A percentile compares a stretch with the other conserved stretches of the same genome.
These are phyloP conservation scores for Rosa multiflora DNA, from an alignment of 306 rosid genomes.

Conservation along the genomic window DNA sequence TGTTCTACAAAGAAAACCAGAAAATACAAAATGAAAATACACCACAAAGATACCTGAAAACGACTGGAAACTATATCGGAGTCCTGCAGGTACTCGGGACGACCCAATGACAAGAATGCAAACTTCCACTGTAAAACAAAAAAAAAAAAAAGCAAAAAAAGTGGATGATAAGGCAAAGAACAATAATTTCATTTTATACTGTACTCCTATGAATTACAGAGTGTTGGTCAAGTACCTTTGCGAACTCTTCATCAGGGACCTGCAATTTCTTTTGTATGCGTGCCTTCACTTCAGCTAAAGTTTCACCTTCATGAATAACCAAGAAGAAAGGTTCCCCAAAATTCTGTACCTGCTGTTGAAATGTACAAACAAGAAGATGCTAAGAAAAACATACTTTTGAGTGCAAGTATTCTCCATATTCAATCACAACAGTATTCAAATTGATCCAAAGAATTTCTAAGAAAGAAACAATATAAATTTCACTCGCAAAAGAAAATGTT, in stretches of 20 bases:
- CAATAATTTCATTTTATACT: neutral
- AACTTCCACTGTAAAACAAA: constrained; percentile 71
- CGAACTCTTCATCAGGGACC: constrained; percentile 83
- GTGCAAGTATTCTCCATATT: neutral
- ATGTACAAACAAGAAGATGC: neutral
- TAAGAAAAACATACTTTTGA: neutral
- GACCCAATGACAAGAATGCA: constrained; percentile 84
- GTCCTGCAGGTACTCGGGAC: constrained; percentile 93
- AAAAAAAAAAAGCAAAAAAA: neutral
- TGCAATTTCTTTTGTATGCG: constrained; percentile 83
- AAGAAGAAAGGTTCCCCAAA: constrained; percentile 94
- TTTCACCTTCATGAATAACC: constrained; percentile 78
- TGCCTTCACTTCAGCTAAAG: constrained; percentile 75
- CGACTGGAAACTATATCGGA: constrained; percentile 67
- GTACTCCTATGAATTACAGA: neutral
- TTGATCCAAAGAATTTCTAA: neutral
- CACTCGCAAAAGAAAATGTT: neutral
- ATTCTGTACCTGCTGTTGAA: constrained; percentile 77
- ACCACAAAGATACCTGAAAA: constrained; percentile 60
- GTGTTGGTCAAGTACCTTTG: constrained; percentile 48
- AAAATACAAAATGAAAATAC: neutral
- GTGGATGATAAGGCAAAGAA: neutral
- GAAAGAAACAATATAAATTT: neutral
- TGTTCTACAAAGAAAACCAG: neutral
- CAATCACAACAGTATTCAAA: neutral